Evolutionary conservation across 2,329 filamentous ascomycete genomes (phyloP), one percentile per base, ranked within the genome.

Genomic region (Colletotrichum chlorophyti): DNA sequence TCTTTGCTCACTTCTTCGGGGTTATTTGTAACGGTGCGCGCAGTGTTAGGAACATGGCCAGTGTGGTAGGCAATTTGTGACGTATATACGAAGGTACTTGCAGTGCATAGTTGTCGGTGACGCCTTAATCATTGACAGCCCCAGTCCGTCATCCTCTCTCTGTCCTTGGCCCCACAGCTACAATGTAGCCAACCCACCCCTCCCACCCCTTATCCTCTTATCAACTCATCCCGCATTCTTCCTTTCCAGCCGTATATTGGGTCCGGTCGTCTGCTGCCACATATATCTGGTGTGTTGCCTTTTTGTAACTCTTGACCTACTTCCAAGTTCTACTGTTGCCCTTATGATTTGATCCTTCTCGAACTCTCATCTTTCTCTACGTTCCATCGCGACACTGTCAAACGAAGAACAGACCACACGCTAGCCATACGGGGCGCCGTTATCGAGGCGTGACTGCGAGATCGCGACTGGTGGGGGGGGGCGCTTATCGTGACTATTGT

Each of bases 61-160:
- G 32, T 26, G 35, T 55, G 37, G 42, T 26, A 59, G 38, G 50
- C 38, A n/a, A 4, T 35, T 37, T 40, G 49, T 15, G 10, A 19
- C 43, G 31, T 35, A 45, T 35, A 21, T 42, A 37, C 21, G 8
- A 15, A 12, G 21, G 51, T 50, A 59, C 49, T 54, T 47, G 35
- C 49, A 32, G 23, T 34, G 34, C 46, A n/a, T n/a, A 35, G 38
- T 50, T 43, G 43, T 59, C 55, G 55, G 55, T 59, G 55, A 59
- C 55, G 55, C 55, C 55, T 59, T 59, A 59, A 59, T 59, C 51
- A 59, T 26, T 59, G 55, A 55, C 51, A 59, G 51, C 45, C 55
- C 55, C 55, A 54, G 45, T 49, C 51, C 51, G 54, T 58, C 55
- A 55, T 55, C 43, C 17, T 43, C 50, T 54, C 29, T 47, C 14